These are phyloP conservation scores for Alternaria longipes DNA, from an alignment of 2,329 filamentous ascomycete species.

Conservation along the genomic window DNA sequence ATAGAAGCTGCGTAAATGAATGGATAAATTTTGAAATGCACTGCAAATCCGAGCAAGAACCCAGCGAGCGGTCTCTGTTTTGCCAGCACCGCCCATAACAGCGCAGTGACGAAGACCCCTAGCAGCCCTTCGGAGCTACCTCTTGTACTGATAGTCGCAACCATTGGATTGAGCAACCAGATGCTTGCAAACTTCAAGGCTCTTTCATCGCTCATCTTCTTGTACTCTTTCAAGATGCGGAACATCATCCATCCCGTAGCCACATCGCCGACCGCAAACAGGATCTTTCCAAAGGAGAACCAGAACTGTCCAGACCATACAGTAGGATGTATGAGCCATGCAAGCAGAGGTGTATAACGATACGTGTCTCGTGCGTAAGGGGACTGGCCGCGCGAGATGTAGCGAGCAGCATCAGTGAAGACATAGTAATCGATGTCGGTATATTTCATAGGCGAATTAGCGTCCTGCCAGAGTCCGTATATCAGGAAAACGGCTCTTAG, in stretches of 20 bases:
- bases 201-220: conserved; percentile 45
- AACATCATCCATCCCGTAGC: conserved; percentile 82
- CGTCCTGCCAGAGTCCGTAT: conserved; percentile 93
- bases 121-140: conserved; percentile 93
- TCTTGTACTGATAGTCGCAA: conserved; percentile 93
- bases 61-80: conserved; percentile 73
- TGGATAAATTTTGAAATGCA: conserved; percentile 99
- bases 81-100: conserved; percentile 82
- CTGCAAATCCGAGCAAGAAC: conserved; percentile 78
- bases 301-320: conserved; percentile 66
- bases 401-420: conserved; percentile 93
- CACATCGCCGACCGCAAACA: conserved; percentile 87
- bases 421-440: conserved; percentile 99
- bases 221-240: conserved; percentile 58
- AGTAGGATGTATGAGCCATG: conserved; percentile 89
- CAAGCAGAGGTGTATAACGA: conserved; percentile 92
- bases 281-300: conserved; percentile 85
- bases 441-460: conserved; percentile 91
- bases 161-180: conserved; percentile 98
- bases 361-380: conserved; percentile 94
- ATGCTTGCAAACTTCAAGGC: conserved; percentile 83
- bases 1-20: conserved; percentile 91
- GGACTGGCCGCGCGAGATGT: conserved; percentile 70
- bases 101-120: conserved; percentile 80
- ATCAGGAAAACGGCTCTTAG: conserved; percentile 79